Evolutionary conservation across 495 filamentous ascomycete genomes (phyloP).

Genomic region (Xylaria grammica): DNA sequence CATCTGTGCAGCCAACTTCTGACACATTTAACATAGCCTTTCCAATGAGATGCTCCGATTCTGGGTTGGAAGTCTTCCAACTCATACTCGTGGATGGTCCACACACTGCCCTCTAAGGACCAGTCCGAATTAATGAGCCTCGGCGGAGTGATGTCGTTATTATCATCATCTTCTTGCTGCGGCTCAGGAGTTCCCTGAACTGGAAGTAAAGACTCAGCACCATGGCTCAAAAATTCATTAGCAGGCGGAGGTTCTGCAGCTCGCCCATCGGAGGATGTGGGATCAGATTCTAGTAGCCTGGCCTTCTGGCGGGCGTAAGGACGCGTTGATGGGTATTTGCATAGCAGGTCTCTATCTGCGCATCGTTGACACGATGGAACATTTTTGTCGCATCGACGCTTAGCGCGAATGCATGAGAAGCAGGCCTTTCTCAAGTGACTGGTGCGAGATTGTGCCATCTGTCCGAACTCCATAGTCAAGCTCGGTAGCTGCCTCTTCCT

Average conservation of each 20-base stretch:
- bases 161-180: neutral
- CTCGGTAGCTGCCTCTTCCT: neutral
- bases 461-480: neutral
- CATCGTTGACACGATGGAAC: constrained; percentile 30
- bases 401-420: constrained; percentile 25
- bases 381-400: constrained; percentile 30
- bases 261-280: neutral
- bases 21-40: neutral
- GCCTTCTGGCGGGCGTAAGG: constrained; percentile 15
- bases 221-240: neutral
- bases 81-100: constrained; percentile 17
- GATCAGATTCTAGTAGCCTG: neutral
- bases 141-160: neutral
- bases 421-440: constrained; percentile 26
- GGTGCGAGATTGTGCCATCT: neutral
- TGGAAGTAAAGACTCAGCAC: neutral
- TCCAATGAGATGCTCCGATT: neutral
- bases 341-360: constrained; percentile 6
- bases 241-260: neutral
- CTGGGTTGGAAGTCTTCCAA: constrained; percentile 1
- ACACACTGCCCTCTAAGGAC: constrained; percentile 8
- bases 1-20: neutral
- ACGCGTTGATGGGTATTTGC: constrained; percentile 23
- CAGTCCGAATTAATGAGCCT: neutral
- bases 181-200: no score